These are phyloP conservation scores for Tagetes erecta DNA, from an alignment of 129 eudicot species.

Conservation along the genomic window DNA sequence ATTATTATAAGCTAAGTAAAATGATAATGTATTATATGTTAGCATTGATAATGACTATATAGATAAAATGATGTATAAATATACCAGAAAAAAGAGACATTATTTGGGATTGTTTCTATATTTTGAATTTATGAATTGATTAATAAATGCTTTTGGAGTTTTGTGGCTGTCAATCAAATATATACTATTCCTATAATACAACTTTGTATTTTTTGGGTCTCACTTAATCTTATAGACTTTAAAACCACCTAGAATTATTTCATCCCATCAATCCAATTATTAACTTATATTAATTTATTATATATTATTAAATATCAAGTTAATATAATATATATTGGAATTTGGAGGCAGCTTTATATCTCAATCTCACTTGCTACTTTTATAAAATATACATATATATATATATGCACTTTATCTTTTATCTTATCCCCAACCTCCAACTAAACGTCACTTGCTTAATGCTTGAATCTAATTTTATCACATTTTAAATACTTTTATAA, in stretches of 20 bases:
- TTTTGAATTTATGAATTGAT: neutral
- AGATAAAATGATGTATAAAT: neutral
- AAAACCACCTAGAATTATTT: neutral
- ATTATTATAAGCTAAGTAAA: too few relatives aligned
- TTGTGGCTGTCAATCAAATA: conserved; percentile 3
- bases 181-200: neutral
- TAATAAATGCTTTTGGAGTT: conserved; percentile 9
- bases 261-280: neutral
- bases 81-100: neutral
- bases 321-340: conserved; percentile 21
- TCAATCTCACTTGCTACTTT: conserved; percentile 30
- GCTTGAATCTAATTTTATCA: neutral
- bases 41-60: neutral
- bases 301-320: neutral
- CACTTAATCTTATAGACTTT: neutral
- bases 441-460: conserved; percentile 17
- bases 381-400: neutral
- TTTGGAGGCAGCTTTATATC: conserved; percentile 44
- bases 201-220: neutral
- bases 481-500: neutral
- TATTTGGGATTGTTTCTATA: neutral
- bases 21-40: too few relatives aligned
- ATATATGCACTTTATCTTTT: conserved; percentile 35
- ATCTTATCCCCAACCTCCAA: conserved; percentile 33
- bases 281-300: conserved; percentile 3